Base-by-base conservation (phyloP, 2,329 filamentous ascomycete species). In the Trichophyton verrucosum region DNA sequence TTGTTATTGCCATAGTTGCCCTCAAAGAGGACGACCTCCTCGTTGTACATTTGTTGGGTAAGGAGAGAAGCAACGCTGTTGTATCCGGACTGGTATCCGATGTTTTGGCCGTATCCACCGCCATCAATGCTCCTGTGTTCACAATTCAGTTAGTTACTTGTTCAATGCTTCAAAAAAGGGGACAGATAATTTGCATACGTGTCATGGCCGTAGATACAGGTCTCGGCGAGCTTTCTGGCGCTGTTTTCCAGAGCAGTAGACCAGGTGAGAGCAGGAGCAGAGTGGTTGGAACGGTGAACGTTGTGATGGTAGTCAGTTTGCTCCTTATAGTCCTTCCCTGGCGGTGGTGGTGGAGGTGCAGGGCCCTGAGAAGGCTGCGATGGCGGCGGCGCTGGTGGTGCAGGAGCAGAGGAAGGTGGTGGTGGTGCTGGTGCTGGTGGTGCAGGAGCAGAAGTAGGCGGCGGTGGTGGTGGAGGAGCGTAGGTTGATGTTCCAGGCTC, bases 41-140 rank as follows among this genome's bases (percentile, higher is more conserved):
- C 82, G 73, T 94, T 89, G 82, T 96, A 96, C 89, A 94, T 96
- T 76, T 86, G 80, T 72, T 92, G 82, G 69, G 85, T 89, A 71
- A 92, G 85, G 66, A 87, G 84, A 65, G 81, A 78, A 60, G 84
- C 83, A 64, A 89, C 79, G 55, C 85, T 81, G 63, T 73, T 75
- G n/a, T 76, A 72, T 1, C 74, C 69, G 63, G 82, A 80, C 66
- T 86, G 79, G 63, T 86, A 85, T 70, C 89, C 92, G 62, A 97
- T 86, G 81, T 97, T 99, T 78, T 99, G 94, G 65, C 94, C 94
- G 70, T 94, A 95, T 51, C 81, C 79, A 60, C 83, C 84, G 58
- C 77, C 79, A 64, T 82, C 77, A 27, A 77, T 72, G 67, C 81
- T 84, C 67, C 70, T 73, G 62, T 60, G 58, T 33, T 46, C 47